Evolutionary conservation across 1,139 yeast species (phyloP).

Genomic region (Tardiomyces blankii): DNA sequence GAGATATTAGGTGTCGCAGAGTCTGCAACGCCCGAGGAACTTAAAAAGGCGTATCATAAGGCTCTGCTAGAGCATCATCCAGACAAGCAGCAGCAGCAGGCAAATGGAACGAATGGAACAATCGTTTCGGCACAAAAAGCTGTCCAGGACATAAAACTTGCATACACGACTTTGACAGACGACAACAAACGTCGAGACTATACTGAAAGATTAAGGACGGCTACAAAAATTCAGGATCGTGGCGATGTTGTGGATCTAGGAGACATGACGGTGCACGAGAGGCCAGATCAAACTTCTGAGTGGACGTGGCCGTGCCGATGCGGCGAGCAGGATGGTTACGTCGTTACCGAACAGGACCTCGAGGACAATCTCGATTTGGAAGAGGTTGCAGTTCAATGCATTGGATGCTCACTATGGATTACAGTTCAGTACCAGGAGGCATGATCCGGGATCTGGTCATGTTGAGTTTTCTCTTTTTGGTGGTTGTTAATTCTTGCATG

Average conservation of each 20-base stretch:
- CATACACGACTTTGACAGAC: constrained; percentile 45
- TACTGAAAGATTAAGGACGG: constrained; percentile 31
- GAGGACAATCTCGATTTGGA: constrained; percentile 41
- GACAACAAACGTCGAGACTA: constrained; percentile 33
- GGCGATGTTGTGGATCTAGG: constrained; percentile 55
- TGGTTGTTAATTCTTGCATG: no score
- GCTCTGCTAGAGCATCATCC: constrained; percentile 62
- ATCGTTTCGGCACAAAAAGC: constrained; percentile 5
- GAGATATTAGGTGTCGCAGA: constrained; percentile 8
- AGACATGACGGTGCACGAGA: constrained; percentile 28
- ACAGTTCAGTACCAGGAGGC: constrained; percentile 43
- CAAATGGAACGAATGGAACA: constrained; percentile 8
- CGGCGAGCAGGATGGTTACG: constrained; percentile 41
- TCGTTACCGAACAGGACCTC: constrained; percentile 49
- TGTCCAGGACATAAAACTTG: constrained; percentile 41
- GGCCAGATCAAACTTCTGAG: constrained; percentile 18
- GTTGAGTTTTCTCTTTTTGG: no score
- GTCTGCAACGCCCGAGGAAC: constrained; percentile 30
- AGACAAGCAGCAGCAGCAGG: constrained; percentile 39
- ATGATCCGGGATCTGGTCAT: not conserved
- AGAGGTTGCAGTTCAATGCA: constrained; percentile 66
- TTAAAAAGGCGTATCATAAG: constrained; percentile 51
- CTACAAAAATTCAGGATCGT: constrained; percentile 20
- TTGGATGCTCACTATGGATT: constrained; percentile 76
- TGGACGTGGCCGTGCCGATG: constrained; percentile 63